Evolutionary conservation across 371 early-diverging fungal species (phyloP), one percentile per base, ranked within the genome.

Genomic region (Choanephora cucurbitarum): DNA sequence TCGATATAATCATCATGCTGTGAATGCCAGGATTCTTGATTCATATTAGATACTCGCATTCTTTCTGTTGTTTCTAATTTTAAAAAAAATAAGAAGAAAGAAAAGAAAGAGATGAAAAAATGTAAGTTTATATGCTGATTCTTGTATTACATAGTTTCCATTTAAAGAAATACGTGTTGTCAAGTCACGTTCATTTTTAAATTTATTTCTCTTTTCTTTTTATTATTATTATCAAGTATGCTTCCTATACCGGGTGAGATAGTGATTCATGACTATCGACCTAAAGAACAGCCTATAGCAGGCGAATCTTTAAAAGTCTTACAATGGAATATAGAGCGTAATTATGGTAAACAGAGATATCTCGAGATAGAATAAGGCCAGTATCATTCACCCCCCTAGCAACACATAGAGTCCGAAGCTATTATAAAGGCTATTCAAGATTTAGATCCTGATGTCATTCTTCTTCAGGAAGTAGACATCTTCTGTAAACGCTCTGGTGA

Each of bases 251-350:
- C 82, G 14, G 79, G 82, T 13, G 72, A 82, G 39, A 60, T 82
- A 11, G 49, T 80, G 47, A 63, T 69, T 45, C 74, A 82, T 41
- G 82, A 82, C 62, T 80, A 67, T 39, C 64, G 82, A 22, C 57
- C 62, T 10, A 31, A 39, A 18, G 43, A 45, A 15, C 28, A 37
- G 10, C 22, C 47, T 28, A 6, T 18, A 13, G 46, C 42, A 1
- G 41, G 10, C 15, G 50, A 66, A 28, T 49, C 58, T 8, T 37
- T 66, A 14, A 69, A 64, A 37, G 62, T 74, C 14, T 50, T 89
- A 6, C 87, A 88, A 48, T 89, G 88, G 88, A 89, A 89, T 62
- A 76, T 89, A 40, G 89, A 89, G 58, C 81, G 89, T 37, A 88
- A 88, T 49, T 89, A 89, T 77, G 72, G 75, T 74, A 62, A n/a